Base-by-base conservation (phyloP, 495 filamentous ascomycete species). In the Hypoxylon fuscum region DNA sequence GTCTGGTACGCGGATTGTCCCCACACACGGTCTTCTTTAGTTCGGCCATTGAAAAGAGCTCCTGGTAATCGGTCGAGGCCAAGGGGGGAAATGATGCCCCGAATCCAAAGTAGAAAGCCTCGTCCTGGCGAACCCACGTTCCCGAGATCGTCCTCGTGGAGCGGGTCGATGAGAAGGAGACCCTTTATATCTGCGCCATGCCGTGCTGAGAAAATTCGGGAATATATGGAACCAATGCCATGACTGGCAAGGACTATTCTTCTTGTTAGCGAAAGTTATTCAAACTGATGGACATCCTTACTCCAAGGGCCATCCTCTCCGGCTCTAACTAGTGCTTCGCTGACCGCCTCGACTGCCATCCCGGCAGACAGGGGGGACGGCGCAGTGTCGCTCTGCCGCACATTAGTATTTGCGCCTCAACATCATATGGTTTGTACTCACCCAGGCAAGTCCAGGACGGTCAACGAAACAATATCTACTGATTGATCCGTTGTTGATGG, bases 391-490 rank as follows among this genome's bases (percentile, higher is more conserved):
- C 91, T 81, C 77, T 79, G 40, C 20, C 11, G 2, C 1, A 1
- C 25, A 52, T 62, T 41, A 44, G 62, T 29, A 38, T 7, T 6
- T 17, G 37, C 0, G 35, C 9, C 27, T 0, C 2, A 44, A 25
- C 14, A 45, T 40, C 5, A 12, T 14, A 50, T 7, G 43, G 12
- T 5, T 9, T n/a, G 2, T 15, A 62, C 74, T 68, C 67, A 78
- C 95, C 87, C 90, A 97, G 31, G 81, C 92, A 46, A 93, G 77
- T 1, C 95, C 95, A 1, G 95, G 95, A 17, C 95, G 89, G 68
- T 98, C 95, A 77, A 90, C 96, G 74, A 96, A 97, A 78, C 95
- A 98, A 75, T 95, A 98, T 41, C 93, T 87, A 44, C 75, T 71
- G 58, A 98, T 95, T 22, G 85, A 87, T 21, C 91, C 89, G 53